Conservation (phyloP, 164 flowering plant genomes). For the Macadamia tetraphylla region DNA sequence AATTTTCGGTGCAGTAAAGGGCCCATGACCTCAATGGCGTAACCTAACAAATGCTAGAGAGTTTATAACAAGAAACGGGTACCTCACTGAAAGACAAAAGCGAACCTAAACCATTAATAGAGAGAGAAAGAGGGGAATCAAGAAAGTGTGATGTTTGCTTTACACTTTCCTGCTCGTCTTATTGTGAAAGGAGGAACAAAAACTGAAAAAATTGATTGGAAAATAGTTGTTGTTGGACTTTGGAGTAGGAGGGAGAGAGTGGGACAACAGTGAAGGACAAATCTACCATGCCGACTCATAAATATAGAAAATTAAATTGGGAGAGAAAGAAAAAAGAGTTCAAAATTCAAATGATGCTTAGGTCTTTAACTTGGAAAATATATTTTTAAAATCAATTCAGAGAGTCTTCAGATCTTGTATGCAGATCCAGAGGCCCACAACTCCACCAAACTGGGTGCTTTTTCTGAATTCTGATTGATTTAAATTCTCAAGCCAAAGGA, state of each 20-base stretch:
- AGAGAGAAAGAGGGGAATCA: not conserved
- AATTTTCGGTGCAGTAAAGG: conserved; percentile 2
- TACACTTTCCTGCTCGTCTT: conserved; percentile 1
- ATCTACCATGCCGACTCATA: not conserved
- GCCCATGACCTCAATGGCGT: conserved; percentile 1
- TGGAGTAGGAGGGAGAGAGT: conserved; percentile 8
- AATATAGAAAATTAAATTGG: not conserved
- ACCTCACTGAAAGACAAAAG: conserved; percentile 14
- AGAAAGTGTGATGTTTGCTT: not conserved
- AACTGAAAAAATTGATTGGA: not conserved
- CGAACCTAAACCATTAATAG: conserved; percentile 38
- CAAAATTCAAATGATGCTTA: not conserved
- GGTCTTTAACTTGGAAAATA: no score
- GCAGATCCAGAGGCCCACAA: not conserved
- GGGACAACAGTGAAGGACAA: not conserved
- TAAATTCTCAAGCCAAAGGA: no score
- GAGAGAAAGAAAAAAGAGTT: not conserved
- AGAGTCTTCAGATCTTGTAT: no score
- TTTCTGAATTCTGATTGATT: no score
- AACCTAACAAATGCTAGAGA: conserved; percentile 18
- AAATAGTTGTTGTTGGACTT: not conserved
- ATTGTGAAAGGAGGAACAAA: not conserved
- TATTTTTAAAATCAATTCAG: no score
- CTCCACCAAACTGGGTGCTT: conserved; percentile 9
- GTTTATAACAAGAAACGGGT: conserved; percentile 21